These are phyloP conservation scores for Plasmodium gallinaceum DNA, from an alignment of 169 alveolate genomes.

Conservation along the genomic window DNA sequence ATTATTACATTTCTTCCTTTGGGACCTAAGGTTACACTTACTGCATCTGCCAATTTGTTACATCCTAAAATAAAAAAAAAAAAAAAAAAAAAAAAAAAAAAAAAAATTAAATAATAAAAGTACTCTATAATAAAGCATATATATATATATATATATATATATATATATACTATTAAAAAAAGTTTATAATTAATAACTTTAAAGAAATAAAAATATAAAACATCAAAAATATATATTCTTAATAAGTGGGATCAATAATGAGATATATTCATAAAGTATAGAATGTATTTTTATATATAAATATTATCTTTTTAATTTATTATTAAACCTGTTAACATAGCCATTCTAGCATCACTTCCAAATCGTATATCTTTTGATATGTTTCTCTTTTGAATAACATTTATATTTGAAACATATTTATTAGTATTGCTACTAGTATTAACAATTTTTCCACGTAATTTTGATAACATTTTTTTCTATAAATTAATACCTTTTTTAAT, in stretches of 20 bases:
- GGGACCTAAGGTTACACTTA: conserved; percentile 99
- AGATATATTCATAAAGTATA: too few relatives aligned
- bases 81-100: not conserved
- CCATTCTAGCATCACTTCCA: conserved; percentile 86
- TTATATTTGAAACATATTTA: conserved; percentile 46
- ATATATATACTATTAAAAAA: not conserved
- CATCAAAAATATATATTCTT: too few relatives aligned
- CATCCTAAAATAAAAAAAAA: conserved; percentile 85
- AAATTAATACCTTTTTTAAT: not conserved
- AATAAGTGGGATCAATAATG: too few relatives aligned
- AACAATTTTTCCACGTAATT: conserved; percentile 55
- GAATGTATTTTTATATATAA: too few relatives aligned
- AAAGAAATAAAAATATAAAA: too few relatives aligned
- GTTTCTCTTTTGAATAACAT: conserved; percentile 67
- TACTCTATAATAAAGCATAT: not conserved
- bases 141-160: not conserved
- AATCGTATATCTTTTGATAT: conserved; percentile 83
- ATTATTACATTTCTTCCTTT: conserved; percentile 99
- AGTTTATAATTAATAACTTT: too few relatives aligned
- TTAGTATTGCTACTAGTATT: conserved; percentile 10
- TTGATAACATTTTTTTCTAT: conserved; percentile 57
- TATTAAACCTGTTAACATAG: conserved; percentile 81
- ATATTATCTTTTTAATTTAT: not conserved
- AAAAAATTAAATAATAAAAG: not conserved
- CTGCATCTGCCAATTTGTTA: conserved; percentile 98